A percentile compares a stretch with the other conserved stretches of the same genome.
These are phyloP conservation scores for Colletotrichum brevisporum DNA, from an alignment of 2,329 filamentous ascomycete genomes.

Conservation along the genomic window DNA sequence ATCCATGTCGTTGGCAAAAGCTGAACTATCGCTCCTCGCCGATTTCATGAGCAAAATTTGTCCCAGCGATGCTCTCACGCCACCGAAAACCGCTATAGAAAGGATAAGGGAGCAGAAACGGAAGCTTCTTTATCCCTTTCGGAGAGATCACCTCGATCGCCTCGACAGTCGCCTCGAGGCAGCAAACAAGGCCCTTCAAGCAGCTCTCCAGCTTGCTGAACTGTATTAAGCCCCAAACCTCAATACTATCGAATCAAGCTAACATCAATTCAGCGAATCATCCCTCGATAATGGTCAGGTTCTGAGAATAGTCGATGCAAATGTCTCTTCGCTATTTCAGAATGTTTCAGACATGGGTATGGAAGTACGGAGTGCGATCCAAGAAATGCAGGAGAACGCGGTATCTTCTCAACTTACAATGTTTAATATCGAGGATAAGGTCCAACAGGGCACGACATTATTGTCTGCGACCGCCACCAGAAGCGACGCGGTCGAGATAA, in stretches of 20 bases:
- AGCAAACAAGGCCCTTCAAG: not conserved
- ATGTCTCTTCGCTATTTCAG: not conserved
- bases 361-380: not conserved
- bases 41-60: not conserved
- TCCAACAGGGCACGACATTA: not conserved
- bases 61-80: too few relatives aligned
- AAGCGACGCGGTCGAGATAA: not conserved
- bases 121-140: not conserved
- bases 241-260: not conserved
- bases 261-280: not conserved
- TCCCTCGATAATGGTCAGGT: not conserved
- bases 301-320: not conserved
- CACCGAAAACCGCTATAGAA: not conserved
- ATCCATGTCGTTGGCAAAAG: not conserved
- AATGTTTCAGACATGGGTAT: not conserved
- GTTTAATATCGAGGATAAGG: not conserved
- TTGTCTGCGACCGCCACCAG: not conserved
- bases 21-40: not conserved
- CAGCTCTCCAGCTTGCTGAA: not conserved
- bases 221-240: not conserved
- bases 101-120: not conserved
- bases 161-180: not conserved
- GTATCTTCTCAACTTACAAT: not conserved
- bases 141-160: not conserved
- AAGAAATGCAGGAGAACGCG: conserved; percentile 17